Conservation (phyloP, 257 asterid genomes). For the Coffea canephora region DNA sequence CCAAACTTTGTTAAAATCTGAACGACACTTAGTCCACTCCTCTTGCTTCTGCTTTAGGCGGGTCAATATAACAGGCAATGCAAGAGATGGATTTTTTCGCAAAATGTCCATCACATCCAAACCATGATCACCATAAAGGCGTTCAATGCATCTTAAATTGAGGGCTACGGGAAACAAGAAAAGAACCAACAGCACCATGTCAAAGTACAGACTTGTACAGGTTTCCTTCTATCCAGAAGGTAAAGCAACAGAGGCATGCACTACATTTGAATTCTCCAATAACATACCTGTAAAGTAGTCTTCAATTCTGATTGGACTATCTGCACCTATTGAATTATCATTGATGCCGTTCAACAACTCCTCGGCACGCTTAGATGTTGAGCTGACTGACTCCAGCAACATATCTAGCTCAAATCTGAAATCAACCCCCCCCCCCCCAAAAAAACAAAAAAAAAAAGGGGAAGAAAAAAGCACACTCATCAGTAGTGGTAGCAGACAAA, state of each 20-base stretch:
- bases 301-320: slow-evolving; percentile 63
- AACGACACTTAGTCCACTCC: slow-evolving; percentile 91
- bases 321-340: slow-evolving; percentile 56
- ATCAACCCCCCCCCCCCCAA: background rate
- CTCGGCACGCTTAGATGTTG: slow-evolving; percentile 80
- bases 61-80: slow-evolving; percentile 78
- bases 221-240: slow-evolving; percentile 3
- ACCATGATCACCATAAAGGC: slow-evolving; percentile 98
- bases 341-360: slow-evolving; percentile 61
- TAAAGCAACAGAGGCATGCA: slow-evolving; percentile 4
- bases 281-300: slow-evolving; percentile 84
- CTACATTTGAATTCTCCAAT: slow-evolving; percentile 10
- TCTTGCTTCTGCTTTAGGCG: slow-evolving; percentile 98
- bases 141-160: slow-evolving; percentile 91
- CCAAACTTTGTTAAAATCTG: slow-evolving; percentile 95
- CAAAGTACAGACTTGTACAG: background rate
- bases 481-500: background rate
- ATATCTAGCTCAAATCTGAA: slow-evolving; percentile 95
- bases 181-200: slow-evolving; percentile 10
- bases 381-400: slow-evolving; percentile 87
- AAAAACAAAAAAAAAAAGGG: slow-evolving; percentile 16
- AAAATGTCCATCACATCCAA: slow-evolving; percentile 89
- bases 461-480: background rate
- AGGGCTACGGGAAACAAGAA: slow-evolving; percentile 50
- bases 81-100: slow-evolving; percentile 75